Conservation (phyloP, 2,329 filamentous ascomycete species). For the Scortechinia acanthostroma region DNA sequence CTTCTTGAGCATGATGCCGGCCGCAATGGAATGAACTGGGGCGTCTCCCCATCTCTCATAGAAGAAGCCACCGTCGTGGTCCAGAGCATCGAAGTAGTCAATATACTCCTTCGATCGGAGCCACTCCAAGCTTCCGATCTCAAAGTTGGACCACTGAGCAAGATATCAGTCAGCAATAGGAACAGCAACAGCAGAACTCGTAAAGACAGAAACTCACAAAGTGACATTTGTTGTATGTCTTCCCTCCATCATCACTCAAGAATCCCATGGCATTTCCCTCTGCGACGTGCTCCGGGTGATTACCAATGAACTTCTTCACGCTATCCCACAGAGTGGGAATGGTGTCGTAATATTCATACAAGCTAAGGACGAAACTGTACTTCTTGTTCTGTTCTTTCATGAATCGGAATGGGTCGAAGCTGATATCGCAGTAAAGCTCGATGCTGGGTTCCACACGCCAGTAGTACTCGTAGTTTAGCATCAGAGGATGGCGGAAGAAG, state of each 20-base stretch:
- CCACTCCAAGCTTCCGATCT: slow-evolving; percentile 91
- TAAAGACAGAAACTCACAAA: slow-evolving; percentile 60
- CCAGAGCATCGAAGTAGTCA: slow-evolving; percentile 84
- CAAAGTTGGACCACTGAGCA: slow-evolving; percentile 98
- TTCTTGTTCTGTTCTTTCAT: slow-evolving; percentile 97
- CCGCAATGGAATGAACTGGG: slow-evolving; percentile 95
- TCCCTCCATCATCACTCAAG: slow-evolving; percentile 82
- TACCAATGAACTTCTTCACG: slow-evolving; percentile 86
- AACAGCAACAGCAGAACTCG: no score
- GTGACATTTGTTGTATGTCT: slow-evolving; percentile 94
- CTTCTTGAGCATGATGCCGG: slow-evolving; percentile 78
- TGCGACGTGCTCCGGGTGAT: slow-evolving; percentile 80
- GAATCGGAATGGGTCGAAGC: slow-evolving; percentile 92
- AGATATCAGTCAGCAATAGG: slow-evolving; percentile 5
- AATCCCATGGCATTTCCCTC: slow-evolving; percentile 83
- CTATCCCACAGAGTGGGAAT: slow-evolving; percentile 95
- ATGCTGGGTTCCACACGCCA: slow-evolving; percentile 98
- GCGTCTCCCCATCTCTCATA: slow-evolving; percentile 98
- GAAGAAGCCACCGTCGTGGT: slow-evolving; percentile 92
- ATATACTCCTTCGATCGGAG: slow-evolving; percentile 80
- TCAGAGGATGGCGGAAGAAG: slow-evolving; percentile 91
- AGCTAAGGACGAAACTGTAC: slow-evolving; percentile 90
- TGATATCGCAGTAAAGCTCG: slow-evolving; percentile 90
- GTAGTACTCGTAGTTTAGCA: slow-evolving; percentile 98
- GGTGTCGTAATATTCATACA: slow-evolving; percentile 95